phyloP scores from a whole-genome alignment of 176 grass and related monocot genomes.

The Poa pratensis region DNA sequence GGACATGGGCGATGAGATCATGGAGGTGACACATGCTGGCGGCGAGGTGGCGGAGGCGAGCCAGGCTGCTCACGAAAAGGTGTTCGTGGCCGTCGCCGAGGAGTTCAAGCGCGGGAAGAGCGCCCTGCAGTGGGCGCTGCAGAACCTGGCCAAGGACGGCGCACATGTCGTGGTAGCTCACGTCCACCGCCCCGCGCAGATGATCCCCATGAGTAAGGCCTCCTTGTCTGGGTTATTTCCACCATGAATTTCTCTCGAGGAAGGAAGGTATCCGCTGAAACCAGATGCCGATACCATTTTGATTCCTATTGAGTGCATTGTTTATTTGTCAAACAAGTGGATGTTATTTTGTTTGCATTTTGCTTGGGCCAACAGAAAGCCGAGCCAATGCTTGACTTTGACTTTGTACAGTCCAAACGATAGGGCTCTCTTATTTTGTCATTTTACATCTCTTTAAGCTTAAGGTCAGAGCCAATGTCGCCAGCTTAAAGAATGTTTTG shows the following conservation, averaged over 20 bases:
- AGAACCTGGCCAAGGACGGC: constrained; percentile 53
- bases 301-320: background rate
- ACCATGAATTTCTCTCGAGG: background rate
- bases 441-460: background rate
- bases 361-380: background rate
- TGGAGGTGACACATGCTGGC: background rate
- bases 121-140: constrained; percentile 60
- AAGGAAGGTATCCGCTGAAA: background rate
- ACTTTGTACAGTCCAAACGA: background rate
- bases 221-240: background rate
- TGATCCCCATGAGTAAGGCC: constrained; percentile 60
- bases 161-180: constrained; percentile 52
- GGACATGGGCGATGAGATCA: constrained; percentile 26
- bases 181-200: constrained; percentile 57
- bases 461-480: background rate
- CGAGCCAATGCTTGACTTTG: background rate
- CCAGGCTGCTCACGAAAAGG: constrained; percentile 33
- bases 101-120: constrained; percentile 57
- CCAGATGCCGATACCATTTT: background rate
- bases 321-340: background rate
- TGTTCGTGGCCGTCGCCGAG: constrained; percentile 64
- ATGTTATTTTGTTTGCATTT: background rate
- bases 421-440: background rate
- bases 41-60: constrained; percentile 10
- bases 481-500: background rate